Evolutionary conservation across 2,329 filamentous ascomycete genomes (phyloP), one percentile per base, ranked within the genome.

Genomic region (Aspergillus versicolor): DNA sequence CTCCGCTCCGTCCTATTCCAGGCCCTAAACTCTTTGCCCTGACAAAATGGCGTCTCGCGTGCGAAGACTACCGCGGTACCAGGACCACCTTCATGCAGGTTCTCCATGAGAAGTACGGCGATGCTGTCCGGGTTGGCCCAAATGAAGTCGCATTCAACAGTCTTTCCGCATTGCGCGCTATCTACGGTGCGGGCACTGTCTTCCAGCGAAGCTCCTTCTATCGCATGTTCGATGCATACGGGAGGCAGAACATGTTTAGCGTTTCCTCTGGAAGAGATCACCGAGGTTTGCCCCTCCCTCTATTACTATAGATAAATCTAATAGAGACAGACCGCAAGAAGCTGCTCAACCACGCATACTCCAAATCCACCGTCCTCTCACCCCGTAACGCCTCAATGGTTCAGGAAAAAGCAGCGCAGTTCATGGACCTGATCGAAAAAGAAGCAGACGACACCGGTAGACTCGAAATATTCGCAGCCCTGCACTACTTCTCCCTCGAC

Each of bases 401-500:
- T 4, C 6, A 37, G 6, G 34, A 37, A 37, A 37, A 37, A 13
- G 8, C 34, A 37, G 15, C 12, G 9, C 34, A 37, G 34, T 37
- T 37, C 34, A 37, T n/a, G 54, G 43, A 71, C 0, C 63, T 82
- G 9, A 51, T 82, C 17, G 70, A 78, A 50, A 52, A 49, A 3
- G 70, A 77, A 17, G 63, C 68, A n/a, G 34, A 52, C 4, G 66
- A 69, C 0, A 58, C 70, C 3, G 70, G 72, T 24, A 44, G 32
- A 3, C 30, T 50, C 1, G 79, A 83, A 58, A 78, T 81, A 30
- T 83, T 82, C 59, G 64, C 65, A 2, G 79, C 72, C 50, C 67
- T 84, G 21, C 81, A 84, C 65, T 84, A 79, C 64, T 84, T 79
- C 65, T 78, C 79, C 11, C 70, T 84, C 12, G 81, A 84, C 64